A percentile compares a stretch with the other conserved stretches of the same genome.
Evolutionary conservation across 352 stramenopile species (phyloP).

Genomic region (Phytopythium helicoides): DNA sequence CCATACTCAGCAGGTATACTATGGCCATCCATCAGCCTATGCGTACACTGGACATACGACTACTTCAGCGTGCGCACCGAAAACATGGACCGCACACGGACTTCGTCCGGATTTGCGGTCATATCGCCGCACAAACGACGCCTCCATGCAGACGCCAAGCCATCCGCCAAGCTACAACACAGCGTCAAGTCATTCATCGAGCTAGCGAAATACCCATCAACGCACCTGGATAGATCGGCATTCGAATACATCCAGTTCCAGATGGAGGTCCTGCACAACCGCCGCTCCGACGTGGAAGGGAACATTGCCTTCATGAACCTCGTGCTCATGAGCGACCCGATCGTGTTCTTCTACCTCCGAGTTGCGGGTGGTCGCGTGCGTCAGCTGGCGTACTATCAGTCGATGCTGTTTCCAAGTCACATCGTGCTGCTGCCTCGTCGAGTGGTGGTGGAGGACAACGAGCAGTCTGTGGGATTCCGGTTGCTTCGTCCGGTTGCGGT

Average conservation of each 20-base stretch:
- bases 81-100: constrained; percentile 5
- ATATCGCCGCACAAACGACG: neutral
- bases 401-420: constrained; percentile 14
- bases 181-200: neutral
- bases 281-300: constrained; percentile 17
- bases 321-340: constrained; percentile 36
- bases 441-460: constrained; percentile 24
- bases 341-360: constrained; percentile 25
- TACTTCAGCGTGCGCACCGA: constrained; percentile 26
- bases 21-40: constrained; percentile 24
- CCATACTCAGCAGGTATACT: constrained; percentile 29
- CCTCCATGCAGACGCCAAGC: too few relatives aligned
- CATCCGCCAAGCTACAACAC: neutral
- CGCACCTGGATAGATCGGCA: constrained; percentile 3
- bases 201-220: constrained; percentile 4
- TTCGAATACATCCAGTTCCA: constrained; percentile 27
- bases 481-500: constrained; percentile 17
- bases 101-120: constrained; percentile 6
- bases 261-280: constrained; percentile 22
- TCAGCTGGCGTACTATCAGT: constrained; percentile 20
- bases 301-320: constrained; percentile 39
- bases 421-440: constrained; percentile 16
- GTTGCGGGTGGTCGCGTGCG: neutral
- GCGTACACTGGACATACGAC: constrained; percentile 29
- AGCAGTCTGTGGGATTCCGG: constrained; percentile 15